These are phyloP conservation scores for Peronospora farinosa DNA, from an alignment of 352 stramenopile genomes.

Conservation along the genomic window DNA sequence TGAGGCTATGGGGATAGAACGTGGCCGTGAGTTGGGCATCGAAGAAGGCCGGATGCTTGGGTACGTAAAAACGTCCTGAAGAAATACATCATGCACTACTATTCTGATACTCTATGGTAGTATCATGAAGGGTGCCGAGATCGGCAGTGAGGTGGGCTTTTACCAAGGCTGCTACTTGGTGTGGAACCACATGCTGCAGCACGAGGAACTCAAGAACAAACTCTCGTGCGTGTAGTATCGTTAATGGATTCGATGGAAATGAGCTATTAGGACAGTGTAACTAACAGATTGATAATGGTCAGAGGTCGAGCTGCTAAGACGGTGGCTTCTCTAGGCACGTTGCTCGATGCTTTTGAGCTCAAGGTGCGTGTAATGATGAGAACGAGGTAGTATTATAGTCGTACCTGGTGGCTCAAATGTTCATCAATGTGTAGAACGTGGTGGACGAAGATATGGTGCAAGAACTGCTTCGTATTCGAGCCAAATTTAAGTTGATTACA, in stretches of 20 bases:
- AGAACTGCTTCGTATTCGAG: slow-evolving; percentile 61
- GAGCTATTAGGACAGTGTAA: slow-evolving; percentile 1
- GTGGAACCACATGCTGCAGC: slow-evolving; percentile 56
- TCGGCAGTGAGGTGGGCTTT: slow-evolving; percentile 77
- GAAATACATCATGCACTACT: background rate
- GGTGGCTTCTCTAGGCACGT: slow-evolving; percentile 44
- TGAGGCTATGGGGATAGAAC: slow-evolving; percentile 50
- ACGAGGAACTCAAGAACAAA: slow-evolving; percentile 27
- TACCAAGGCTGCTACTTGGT: slow-evolving; percentile 73
- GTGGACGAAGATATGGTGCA: slow-evolving; percentile 73
- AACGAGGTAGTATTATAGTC: background rate
- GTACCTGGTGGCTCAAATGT: background rate
- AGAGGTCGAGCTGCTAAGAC: slow-evolving; percentile 56
- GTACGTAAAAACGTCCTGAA: slow-evolving; percentile 19
- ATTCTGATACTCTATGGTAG: slow-evolving; percentile 23
- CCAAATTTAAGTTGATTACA: slow-evolving; percentile 81
- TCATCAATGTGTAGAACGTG: slow-evolving; percentile 45
- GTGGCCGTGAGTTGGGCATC: slow-evolving; percentile 51
- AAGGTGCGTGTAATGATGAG: slow-evolving; percentile 34
- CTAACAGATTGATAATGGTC: slow-evolving; percentile 2
- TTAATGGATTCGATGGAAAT: background rate
- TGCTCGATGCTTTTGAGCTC: slow-evolving; percentile 56
- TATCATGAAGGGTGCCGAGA: slow-evolving; percentile 70
- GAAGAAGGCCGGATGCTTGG: slow-evolving; percentile 71
- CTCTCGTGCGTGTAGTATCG: slow-evolving; percentile 33